phyloP scores from a whole-genome alignment of 495 filamentous ascomycete species.

The Penicillium longicatenatum region DNA sequence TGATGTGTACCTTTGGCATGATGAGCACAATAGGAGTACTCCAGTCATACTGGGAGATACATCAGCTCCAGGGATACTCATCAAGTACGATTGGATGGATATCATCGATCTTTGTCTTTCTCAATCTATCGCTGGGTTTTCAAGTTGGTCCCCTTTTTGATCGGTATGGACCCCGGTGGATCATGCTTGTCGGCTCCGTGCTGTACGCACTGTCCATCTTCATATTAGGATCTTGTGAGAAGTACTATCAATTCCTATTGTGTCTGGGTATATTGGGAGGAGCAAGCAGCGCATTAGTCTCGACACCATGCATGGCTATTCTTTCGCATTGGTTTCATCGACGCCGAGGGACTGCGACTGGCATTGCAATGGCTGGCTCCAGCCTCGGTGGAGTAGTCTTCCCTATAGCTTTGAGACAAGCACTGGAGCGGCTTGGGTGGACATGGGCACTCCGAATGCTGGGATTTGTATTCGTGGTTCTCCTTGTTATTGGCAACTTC shows the following conservation, averaged over 20 bases:
- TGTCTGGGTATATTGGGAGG: conserved; percentile 58
- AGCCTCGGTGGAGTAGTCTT: conserved; percentile 59
- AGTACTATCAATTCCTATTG: conserved; percentile 67
- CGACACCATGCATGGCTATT: conserved; percentile 39
- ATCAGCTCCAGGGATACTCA: conserved; percentile 55
- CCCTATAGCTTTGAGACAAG: conserved; percentile 53
- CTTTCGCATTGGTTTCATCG: conserved; percentile 37
- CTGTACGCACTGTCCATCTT: conserved; percentile 52
- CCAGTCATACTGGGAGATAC: conserved; percentile 57
- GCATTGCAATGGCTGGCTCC: conserved; percentile 30
- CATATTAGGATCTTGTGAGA: conserved; percentile 49
- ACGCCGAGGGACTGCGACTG: conserved; percentile 31
- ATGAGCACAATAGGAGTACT: conserved; percentile 60
- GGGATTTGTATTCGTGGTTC: conserved; percentile 54
- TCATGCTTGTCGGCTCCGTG: conserved; percentile 52
- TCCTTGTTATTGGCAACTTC: conserved; percentile 46
- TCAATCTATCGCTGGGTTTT: conserved; percentile 59
- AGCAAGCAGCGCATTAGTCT: conserved; percentile 54
- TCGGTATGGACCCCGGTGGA: conserved; percentile 50
- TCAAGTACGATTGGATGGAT: conserved; percentile 64
- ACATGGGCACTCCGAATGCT: conserved; percentile 59
- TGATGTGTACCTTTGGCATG: conserved; percentile 59
- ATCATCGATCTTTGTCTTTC: conserved; percentile 59
- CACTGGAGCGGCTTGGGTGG: conserved; percentile 53
- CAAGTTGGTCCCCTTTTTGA: conserved; percentile 67